Base-by-base conservation (phyloP, 192 early-diverging fungal species). In the Coemansia sp. region DNA sequence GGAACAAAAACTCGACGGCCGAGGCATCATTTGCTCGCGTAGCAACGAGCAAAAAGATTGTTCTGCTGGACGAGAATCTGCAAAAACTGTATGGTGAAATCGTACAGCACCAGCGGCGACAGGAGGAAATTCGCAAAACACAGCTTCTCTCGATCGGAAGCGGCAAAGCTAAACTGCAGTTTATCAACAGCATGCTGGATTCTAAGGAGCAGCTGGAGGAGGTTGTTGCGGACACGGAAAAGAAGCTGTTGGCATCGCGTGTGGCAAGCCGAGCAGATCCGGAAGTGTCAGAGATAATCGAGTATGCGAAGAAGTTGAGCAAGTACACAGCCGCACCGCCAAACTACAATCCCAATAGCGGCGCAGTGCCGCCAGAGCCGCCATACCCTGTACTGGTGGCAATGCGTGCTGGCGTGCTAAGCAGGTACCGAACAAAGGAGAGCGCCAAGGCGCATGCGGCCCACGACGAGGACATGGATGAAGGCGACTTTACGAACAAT, bases 301-400 rank as follows among this genome's bases (percentile, higher is more conserved):
- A 67, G 48, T 77, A 77, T 33, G 73, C 78, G n/a, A 73, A 56
- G 34, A 70, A 68, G 46, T 55, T 80, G 33, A 76, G 78, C 59
- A 66, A 56, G 51, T 80, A 56, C 34, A 77, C 78, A 7, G 54
- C 53, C 14, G 78, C 78, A 6, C 78, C 78, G 40, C 78, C 78
- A 8, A 80, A 80, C 52, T 80, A 67, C 32, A 63, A 77, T 14
- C 72, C 78, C 0, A 66, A 53, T 15, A 62, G 33, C 36, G 46
- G 25, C 22, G 41, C 37, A 3, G 45, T 68, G 21, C 73, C 68
- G 3, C 56, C 68, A 0, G 78, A 80, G 32, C 68, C 73, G 26
- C 78, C 78, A 0, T 76, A 80, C 27, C 78, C 78, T 1, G 54
- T 75, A 19, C 56, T 72, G 36, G 58, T 67, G n/a, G 62, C 72